phyloP scores from a whole-genome alignment of 2,329 filamentous ascomycete species.

The Botryosphaeria agaves region DNA sequence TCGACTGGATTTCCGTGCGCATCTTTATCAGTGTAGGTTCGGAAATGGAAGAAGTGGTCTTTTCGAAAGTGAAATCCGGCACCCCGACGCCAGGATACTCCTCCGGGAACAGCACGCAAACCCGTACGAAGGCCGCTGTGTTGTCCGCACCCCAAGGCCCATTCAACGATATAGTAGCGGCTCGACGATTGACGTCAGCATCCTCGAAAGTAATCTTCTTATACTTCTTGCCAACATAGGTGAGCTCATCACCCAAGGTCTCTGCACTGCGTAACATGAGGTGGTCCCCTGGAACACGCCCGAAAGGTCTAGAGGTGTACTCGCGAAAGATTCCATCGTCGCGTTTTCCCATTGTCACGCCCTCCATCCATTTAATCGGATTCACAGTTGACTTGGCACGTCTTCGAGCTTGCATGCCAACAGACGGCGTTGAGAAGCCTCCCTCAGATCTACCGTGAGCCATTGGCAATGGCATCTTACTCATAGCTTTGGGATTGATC shows the following conservation, averaged over 20 bases:
- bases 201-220: constrained; percentile 42
- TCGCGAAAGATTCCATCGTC: constrained; percentile 4
- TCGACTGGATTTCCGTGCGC: constrained; percentile 32
- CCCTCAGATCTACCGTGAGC: constrained; percentile 13
- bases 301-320: constrained; percentile 3
- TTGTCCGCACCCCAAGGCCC: constrained; percentile 40
- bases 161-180: constrained; percentile 37
- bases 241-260: constrained; percentile 42
- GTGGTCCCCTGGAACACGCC: constrained; percentile 3
- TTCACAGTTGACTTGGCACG: constrained; percentile 33
- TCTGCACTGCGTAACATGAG: constrained; percentile 20
- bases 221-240: constrained; percentile 41
- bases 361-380: constrained; percentile 47
- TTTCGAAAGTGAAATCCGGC: constrained; percentile 36
- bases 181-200: constrained; percentile 36
- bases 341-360: constrained; percentile 39
- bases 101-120: constrained; percentile 39
- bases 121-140: constrained; percentile 35
- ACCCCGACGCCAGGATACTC: constrained; percentile 35
- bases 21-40: constrained; percentile 31
- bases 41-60: constrained; percentile 35
- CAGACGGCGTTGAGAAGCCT: constrained; percentile 28
- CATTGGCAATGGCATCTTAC: constrained; percentile 6
- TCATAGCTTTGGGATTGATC: constrained; percentile 7
- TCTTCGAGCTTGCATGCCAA: constrained; percentile 30